These are phyloP conservation scores for Colletotrichum cereale DNA, from an alignment of 2,329 filamentous ascomycete species.

Conservation along the genomic window DNA sequence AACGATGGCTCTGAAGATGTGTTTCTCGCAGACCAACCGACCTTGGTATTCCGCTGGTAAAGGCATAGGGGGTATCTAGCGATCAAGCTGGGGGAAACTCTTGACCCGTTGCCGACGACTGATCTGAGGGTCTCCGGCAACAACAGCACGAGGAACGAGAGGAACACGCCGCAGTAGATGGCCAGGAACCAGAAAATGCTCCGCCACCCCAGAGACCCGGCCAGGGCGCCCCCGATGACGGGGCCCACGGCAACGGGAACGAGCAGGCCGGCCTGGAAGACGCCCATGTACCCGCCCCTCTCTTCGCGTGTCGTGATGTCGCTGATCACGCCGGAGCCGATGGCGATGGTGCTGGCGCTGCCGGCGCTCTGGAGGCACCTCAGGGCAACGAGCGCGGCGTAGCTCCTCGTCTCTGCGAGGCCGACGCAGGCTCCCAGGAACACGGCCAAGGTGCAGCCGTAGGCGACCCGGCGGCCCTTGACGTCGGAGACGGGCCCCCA, in stretches of 20 bases:
- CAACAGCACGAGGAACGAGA: slow-evolving; percentile 55
- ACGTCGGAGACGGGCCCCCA: slow-evolving; percentile 63
- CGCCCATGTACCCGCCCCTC: slow-evolving; percentile 66
- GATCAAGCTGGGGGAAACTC: slow-evolving; percentile 41
- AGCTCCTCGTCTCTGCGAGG: slow-evolving; percentile 59
- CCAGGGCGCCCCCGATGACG: slow-evolving; percentile 65
- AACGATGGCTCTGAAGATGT: too few relatives aligned
- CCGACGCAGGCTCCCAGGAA: slow-evolving; percentile 62
- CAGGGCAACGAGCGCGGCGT: slow-evolving; percentile 60
- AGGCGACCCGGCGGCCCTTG: slow-evolving; percentile 61
- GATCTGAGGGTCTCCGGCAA: slow-evolving; percentile 61
- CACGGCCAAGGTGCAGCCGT: slow-evolving; percentile 60
- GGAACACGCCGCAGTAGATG: slow-evolving; percentile 54
- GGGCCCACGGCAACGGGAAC: slow-evolving; percentile 58
- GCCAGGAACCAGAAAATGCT: slow-evolving; percentile 68
- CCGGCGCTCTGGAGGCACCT: slow-evolving; percentile 66
- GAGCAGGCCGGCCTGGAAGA: slow-evolving; percentile 52
- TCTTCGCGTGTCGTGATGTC: slow-evolving; percentile 70
- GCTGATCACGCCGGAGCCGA: slow-evolving; percentile 65
- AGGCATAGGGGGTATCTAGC: slow-evolving; percentile 47
- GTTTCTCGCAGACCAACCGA: slow-evolving; percentile 35
- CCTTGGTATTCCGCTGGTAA: slow-evolving; percentile 50
- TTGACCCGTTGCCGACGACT: slow-evolving; percentile 58
- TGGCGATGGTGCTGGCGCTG: slow-evolving; percentile 66
- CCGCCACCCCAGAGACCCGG: slow-evolving; percentile 64